Percentiles rank a stretch among this genome's conserved stretches.
phyloP scores from a whole-genome alignment of 2,329 filamentous ascomycete genomes.

The Pseudogymnoascus pannorum region DNA sequence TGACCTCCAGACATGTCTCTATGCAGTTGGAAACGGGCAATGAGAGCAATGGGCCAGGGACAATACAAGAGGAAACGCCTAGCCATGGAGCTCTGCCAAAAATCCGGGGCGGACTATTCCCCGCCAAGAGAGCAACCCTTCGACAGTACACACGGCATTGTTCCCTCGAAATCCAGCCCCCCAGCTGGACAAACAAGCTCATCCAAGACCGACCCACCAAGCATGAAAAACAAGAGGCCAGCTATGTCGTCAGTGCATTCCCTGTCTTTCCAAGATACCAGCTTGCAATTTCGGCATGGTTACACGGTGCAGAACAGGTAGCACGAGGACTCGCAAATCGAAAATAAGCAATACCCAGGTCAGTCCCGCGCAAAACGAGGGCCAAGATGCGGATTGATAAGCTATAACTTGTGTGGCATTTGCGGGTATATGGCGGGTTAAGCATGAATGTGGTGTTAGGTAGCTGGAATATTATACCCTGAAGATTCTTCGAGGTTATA shows the following conservation, averaged over 20 bases:
- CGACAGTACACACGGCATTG: not conserved
- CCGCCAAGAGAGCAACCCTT: not conserved
- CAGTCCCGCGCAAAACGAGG: not conserved
- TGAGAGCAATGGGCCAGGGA: not conserved
- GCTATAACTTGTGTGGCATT: not conserved
- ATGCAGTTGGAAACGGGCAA: not conserved
- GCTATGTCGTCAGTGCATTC: not conserved
- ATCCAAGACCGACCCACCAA: not conserved
- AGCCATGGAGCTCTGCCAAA: not conserved
- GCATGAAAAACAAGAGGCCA: not conserved
- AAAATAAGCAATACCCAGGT: not conserved
- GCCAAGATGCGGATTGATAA: not conserved
- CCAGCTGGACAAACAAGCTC: no score
- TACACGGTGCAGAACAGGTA: not conserved
- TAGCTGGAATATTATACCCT: not conserved
- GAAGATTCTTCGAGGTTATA: no score
- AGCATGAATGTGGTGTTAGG: not conserved
- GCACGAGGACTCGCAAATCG: not conserved
- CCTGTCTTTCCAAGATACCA: not conserved
- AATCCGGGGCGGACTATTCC: not conserved
- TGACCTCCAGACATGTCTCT: not conserved
- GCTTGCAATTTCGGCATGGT: not conserved
- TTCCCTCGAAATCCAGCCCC: not conserved
- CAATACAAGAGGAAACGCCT: not conserved
- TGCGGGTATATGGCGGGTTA: not conserved